Evolutionary conservation across 208 protist genomes (phyloP), one percentile per base, ranked within the genome.

Genomic region (Trypanosoma congolense): DNA sequence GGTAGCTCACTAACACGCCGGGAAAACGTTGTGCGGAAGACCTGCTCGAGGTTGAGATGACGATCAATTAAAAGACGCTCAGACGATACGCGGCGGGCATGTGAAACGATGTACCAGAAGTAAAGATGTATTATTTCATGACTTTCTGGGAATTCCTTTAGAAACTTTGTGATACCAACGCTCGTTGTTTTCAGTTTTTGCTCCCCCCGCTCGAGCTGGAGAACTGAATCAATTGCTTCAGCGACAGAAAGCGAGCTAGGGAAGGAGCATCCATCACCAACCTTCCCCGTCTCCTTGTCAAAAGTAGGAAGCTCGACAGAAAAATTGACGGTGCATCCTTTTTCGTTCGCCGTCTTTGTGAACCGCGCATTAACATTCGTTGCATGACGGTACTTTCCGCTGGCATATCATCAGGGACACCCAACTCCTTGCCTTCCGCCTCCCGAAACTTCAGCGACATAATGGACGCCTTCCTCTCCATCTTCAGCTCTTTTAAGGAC

Each of bases 41-140:
- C 52, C 14, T 49, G 48, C 30, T 72, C 42, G 16, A 89, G 52
- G 22, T 69, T 56, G 4, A 57, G 18, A 45, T 75, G 78, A n/a
- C 77, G 81, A 31, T 54, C 71, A 29, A 83, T 68, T 1, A 89
- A 55, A 22, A 77, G 56, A 22, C 61, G 61, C 56, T 89, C 81
- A 18, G 73, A 3, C 30, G 46, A 62, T 2, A 56, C 62, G 6
- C 72, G 70, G 2, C 81, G 77, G 38, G 65, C 73, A 21, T 72
- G 69, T 16, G 62, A 60, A n/a, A 89, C 72, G 18, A 77, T 51
- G 51, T 73, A 85, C 77, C 81, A 89, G 56, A 89, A 84, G 56
- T 73, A 85, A 19, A 73, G 6, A 10, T 77, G 61, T 24, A 79
- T 70, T 8, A 89, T 61, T 38, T 64, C 42, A n/a, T 61, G 63